Evolutionary conservation across 345 rosid genomes (phyloP).

Genomic region (Aurinia saxatilis): DNA sequence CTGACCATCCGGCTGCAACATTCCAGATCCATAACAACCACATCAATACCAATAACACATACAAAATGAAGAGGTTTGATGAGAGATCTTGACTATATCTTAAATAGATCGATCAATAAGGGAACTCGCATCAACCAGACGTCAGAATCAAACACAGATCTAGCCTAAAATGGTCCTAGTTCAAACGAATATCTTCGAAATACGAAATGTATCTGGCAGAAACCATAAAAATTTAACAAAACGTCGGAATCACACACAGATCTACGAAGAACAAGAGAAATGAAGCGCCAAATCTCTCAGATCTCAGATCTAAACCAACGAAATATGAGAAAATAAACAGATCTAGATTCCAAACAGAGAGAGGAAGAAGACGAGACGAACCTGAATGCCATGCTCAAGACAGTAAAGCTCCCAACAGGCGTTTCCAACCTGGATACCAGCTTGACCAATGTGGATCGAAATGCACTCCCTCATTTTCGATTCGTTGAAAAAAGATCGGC

Average conservation of each 20-base stretch:
- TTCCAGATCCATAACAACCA: not conserved
- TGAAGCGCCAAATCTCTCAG: not conserved
- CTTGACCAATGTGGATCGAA: constrained; percentile 73
- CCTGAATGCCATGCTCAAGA: constrained; percentile 73
- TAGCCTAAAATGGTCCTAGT: not conserved
- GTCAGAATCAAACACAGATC: not conserved
- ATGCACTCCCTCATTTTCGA: constrained; percentile 68
- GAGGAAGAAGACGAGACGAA: not conserved
- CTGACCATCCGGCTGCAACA: constrained; percentile 70
- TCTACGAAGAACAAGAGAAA: not conserved
- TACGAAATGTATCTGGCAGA: not conserved
- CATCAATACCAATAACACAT: not conserved
- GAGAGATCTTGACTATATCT: not conserved
- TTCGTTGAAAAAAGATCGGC: not conserved
- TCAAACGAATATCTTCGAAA: not conserved
- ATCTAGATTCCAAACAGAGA: not conserved
- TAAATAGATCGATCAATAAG: not conserved
- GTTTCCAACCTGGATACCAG: constrained; percentile 77
- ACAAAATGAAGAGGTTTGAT: no score
- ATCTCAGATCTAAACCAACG: not conserved
- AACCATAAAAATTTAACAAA: not conserved
- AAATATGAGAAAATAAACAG: not conserved
- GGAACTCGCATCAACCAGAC: not conserved
- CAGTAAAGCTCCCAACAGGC: constrained; percentile 72
- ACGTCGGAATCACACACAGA: not conserved